These are phyloP conservation scores for Enterospora canceri DNA, from an alignment of 371 early-diverging fungal genomes.

Conservation along the genomic window DNA sequence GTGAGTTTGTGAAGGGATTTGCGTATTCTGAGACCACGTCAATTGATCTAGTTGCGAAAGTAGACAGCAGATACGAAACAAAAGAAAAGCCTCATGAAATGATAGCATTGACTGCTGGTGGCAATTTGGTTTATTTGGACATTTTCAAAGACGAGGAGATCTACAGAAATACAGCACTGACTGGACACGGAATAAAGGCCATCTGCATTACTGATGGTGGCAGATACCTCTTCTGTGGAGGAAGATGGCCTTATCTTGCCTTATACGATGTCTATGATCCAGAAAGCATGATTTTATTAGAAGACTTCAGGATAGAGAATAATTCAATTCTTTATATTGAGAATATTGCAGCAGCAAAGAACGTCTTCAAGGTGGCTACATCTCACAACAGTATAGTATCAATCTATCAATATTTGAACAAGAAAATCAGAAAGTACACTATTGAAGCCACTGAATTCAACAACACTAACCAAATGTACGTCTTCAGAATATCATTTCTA, in stretches of 20 bases:
- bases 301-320: constrained; percentile 46
- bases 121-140: constrained; percentile 29
- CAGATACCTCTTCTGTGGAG: constrained; percentile 44
- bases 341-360: constrained; percentile 38
- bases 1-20: constrained; percentile 32
- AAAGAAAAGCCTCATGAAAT: no score
- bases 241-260: constrained; percentile 53
- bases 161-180: constrained; percentile 7
- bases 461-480: not conserved
- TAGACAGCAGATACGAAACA: constrained; percentile 2
- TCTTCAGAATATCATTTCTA: constrained; percentile 37
- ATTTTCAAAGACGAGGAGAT: not conserved
- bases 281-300: constrained; percentile 46
- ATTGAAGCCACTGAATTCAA: not conserved
- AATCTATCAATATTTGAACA: not conserved
- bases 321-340: constrained; percentile 19
- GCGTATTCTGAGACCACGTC: not conserved
- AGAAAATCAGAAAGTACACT: not conserved
- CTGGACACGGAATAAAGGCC: constrained; percentile 39
- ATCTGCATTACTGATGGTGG: constrained; percentile 54
- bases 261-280: constrained; percentile 42
- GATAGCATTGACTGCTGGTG: constrained; percentile 29
- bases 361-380: constrained; percentile 43
- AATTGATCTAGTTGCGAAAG: not conserved
- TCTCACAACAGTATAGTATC: constrained; percentile 17